Evolutionary conservation across 768 basidiomycete species (phyloP).

Genomic region (Leccinellum albellum): DNA sequence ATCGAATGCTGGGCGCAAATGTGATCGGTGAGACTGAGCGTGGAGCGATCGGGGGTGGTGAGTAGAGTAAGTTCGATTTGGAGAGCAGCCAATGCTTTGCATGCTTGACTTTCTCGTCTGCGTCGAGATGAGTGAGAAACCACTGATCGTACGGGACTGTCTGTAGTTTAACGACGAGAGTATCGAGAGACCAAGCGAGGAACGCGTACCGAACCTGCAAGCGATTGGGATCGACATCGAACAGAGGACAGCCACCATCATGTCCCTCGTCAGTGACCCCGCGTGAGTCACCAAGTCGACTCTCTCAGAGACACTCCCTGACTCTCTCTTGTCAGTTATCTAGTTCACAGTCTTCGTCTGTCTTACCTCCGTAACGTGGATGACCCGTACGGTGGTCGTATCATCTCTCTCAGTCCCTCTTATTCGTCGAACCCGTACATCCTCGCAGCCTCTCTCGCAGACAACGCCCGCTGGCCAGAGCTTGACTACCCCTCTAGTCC

Average conservation of each 20-base stretch:
- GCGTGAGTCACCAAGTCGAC: constrained; percentile 35
- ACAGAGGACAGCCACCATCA: constrained; percentile 16
- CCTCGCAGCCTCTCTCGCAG: constrained; percentile 72
- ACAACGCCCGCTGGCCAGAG: constrained; percentile 82
- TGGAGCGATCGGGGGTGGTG: constrained; percentile 21
- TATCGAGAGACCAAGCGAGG: no score
- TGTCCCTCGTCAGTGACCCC: constrained; percentile 66
- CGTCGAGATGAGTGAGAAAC: constrained; percentile 66
- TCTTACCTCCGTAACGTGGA: constrained; percentile 86
- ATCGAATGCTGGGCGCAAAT: constrained; percentile 44
- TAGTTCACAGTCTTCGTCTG: constrained; percentile 82
- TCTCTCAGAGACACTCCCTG: no score
- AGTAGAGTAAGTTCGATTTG: constrained; percentile 45
- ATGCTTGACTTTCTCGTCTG: constrained; percentile 56
- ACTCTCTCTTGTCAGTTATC: constrained; percentile 45
- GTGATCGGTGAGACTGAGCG: constrained; percentile 66
- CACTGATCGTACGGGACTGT: constrained; percentile 73
- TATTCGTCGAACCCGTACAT: constrained; percentile 84
- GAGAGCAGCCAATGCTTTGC: constrained; percentile 62
- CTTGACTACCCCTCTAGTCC: constrained; percentile 69
- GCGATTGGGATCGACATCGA: constrained; percentile 40
- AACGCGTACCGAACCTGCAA: constrained; percentile 51
- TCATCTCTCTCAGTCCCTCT: constrained; percentile 75
- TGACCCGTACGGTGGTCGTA: constrained; percentile 77
- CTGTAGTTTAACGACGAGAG: no score